Base-by-base conservation (phyloP, 2,329 filamentous ascomycete species). In the Nectriaceae sp. region DNA sequence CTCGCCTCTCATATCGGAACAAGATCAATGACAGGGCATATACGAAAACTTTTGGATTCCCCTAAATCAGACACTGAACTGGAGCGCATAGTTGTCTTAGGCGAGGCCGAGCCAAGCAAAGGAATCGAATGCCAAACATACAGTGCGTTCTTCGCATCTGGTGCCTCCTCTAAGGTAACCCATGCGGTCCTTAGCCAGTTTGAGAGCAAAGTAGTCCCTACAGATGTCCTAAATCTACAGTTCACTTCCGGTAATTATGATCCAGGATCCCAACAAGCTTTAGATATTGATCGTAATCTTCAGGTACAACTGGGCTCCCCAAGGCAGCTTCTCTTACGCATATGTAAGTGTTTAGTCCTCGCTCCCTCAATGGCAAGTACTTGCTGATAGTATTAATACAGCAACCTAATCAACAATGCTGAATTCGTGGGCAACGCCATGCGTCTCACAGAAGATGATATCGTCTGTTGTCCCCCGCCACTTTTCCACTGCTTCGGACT, bases 401-500 rank as follows among this genome's bases (percentile, higher is more conserved):
- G 64, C 3, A 66, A 65, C 42, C 33, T 89, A 33, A 65, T 89
- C 44, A 89, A 89, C 62, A 88, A 89, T 15, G 50, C 41, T 0
- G 45, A 42, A 21, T 55, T 54, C n/a, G 43, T 47, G 50, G 86
- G 84, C 18, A 74, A 77, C 2, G 80, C 81, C 46, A 85, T 57
- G 46, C 46, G 42, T 6, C 36, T 57, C 3, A 54, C 55, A 5
- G 35, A 76, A 2, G 57, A 77, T 1, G 86, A 89, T 57, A 71
- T 87, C 6, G 76, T 86, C 4, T 85, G 82, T 61, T 86, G 83
- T 54, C 81, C 82, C 11, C 82, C 83, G 2, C 83, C 83, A 0
- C 70, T 86, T 3, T 86, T 86, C 65, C 83, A 86, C 62, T 89
- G 85, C 65, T 89, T 89, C 56, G 86, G 86, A n/a, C 80, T 82